Evolutionary conservation across 441 rosid species (phyloP).

Genomic region (Brassica balearica): DNA sequence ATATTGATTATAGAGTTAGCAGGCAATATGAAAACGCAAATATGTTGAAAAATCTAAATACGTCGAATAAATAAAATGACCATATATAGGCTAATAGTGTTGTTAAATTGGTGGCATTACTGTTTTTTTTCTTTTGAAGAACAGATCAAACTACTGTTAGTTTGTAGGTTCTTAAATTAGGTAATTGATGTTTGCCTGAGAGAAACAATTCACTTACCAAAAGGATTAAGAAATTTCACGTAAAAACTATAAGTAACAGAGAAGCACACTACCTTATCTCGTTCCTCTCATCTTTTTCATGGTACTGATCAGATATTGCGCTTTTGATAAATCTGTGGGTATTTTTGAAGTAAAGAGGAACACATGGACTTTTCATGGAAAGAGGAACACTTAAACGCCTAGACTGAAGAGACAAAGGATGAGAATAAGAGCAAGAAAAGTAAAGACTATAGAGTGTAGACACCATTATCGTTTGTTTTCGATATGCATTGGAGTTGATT

Average conservation of each 20-base stretch:
- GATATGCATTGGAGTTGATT: neutral
- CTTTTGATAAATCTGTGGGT: neutral
- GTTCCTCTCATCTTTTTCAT: neutral
- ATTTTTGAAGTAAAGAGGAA: neutral
- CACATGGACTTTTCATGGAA: neutral
- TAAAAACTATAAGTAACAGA: neutral
- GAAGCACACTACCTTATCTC: conserved; percentile 11
- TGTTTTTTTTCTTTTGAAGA: too few species aligned
- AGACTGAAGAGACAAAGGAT: conserved; percentile 14
- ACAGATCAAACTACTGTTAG: neutral
- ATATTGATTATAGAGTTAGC: neutral
- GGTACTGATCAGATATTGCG: neutral
- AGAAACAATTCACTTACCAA: neutral
- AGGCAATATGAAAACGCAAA: neutral
- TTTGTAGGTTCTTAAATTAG: neutral
- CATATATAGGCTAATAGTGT: neutral
- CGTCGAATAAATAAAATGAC: neutral
- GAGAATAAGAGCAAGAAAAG: conserved; percentile 2
- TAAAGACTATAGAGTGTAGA: neutral
- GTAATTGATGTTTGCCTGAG: neutral
- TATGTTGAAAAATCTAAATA: neutral
- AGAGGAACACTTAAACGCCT: conserved; percentile 2
- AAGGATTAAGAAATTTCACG: neutral
- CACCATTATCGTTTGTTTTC: conserved; percentile 11
- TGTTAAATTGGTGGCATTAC: neutral